Evolutionary conservation across 495 filamentous ascomycete genomes (phyloP), one percentile per base, ranked within the genome.

Genomic region (Aspergillus nidulans): DNA sequence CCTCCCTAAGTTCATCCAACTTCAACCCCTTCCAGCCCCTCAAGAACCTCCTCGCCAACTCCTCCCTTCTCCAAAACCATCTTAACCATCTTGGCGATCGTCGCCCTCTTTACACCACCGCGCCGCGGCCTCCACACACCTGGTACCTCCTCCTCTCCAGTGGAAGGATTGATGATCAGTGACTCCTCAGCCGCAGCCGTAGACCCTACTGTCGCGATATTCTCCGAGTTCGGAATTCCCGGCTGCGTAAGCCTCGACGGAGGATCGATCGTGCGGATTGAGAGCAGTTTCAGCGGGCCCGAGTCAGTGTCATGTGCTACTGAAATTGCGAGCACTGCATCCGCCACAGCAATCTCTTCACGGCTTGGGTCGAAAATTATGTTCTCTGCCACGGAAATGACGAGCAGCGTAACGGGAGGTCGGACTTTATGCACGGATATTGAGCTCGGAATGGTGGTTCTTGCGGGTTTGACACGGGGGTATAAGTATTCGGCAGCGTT

Each of bases 331-430:
- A 96, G 75, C 8, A 91, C 87, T 25, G 85, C 81, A 57, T 97
- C 92, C 4, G 94, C 94, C 15, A 97, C 92, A 1, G 90, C 87
- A 1, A 98, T 83, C 71, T 98, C 94, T 63, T 96, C 90, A 47
- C 84, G 81, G 42, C 81, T 85, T 0, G 94, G 94, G 68, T 98
- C 94, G 75, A 97, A 96, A 61, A 98, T 87, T 67, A 97, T 84
- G 63, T 90, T 97, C 15, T 85, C 80, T 51, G 86, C 90, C 0
- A 96, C 89, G 13, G 85, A 81, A 68, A 95, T 87, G 15, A 97
- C 90, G 7, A 98, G 85, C 6, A 97, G 77, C 3, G 91, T 96
- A 52, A 98, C 78, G 1, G 94, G 92, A 18, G 95, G 91, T 19
- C 83, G 67, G 20, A 69, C 69, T 49, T 69, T 63, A 51, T 67